Evolutionary conservation across 1,284 basidiomycete genomes (phyloP).

Genomic region (Tilletia indica): DNA sequence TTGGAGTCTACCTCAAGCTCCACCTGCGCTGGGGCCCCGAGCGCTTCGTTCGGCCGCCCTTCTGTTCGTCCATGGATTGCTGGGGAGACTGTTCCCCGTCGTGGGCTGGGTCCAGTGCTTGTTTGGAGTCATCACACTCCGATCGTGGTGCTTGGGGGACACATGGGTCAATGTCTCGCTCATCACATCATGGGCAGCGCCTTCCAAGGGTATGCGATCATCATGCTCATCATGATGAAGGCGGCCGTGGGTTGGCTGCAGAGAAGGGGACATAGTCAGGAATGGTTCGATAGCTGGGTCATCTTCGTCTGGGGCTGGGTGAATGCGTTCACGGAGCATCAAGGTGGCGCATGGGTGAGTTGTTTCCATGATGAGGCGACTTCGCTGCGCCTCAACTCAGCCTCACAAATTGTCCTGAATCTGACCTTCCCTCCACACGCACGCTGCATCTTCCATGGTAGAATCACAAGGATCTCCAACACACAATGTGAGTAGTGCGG

Average conservation of each 20-base stretch:
- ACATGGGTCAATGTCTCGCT: constrained; percentile 62
- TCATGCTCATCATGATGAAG: constrained; percentile 79
- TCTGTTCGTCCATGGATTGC: constrained; percentile 71
- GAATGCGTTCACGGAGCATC: constrained; percentile 83
- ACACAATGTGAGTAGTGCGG: constrained; percentile 63
- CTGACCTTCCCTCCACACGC: no score
- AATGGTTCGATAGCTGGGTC: constrained; percentile 86
- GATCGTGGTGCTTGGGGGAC: constrained; percentile 67
- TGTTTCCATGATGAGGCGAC: no score
- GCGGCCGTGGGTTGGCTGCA: constrained; percentile 80
- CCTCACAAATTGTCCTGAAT: no score
- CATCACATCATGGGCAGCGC: constrained; percentile 65
- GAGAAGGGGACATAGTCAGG: constrained; percentile 64
- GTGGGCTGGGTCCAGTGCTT: constrained; percentile 65
- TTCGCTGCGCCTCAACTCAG: no score
- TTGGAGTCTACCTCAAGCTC: constrained; percentile 87
- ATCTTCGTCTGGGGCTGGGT: constrained; percentile 79
- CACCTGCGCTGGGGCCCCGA: constrained; percentile 73
- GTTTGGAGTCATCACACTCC: constrained; percentile 46
- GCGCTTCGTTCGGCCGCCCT: constrained; percentile 68
- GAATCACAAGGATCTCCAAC: constrained; percentile 89
- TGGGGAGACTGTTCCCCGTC: constrained; percentile 83
- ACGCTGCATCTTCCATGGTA: neutral
- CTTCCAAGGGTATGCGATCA: constrained; percentile 74
- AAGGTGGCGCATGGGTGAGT: constrained; percentile 42